These are phyloP conservation scores for Stipa capillata DNA, from an alignment of 176 grass and related monocot species.

Conservation along the genomic window DNA sequence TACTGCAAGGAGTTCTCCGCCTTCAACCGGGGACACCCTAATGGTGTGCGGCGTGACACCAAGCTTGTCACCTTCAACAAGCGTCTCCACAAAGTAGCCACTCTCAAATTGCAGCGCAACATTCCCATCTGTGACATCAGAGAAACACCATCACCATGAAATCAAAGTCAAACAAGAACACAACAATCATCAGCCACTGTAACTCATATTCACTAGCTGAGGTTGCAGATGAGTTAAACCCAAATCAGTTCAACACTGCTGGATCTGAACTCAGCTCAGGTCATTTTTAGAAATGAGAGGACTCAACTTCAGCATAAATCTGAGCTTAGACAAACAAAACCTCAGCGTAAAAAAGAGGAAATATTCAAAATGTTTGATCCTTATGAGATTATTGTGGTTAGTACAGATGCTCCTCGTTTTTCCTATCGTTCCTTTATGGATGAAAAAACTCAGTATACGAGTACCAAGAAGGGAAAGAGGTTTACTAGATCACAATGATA, in stretches of 20 bases:
- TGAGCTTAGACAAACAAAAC: neutral
- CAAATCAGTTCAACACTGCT: neutral
- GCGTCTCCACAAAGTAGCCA: constrained; percentile 92
- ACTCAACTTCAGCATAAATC: neutral
- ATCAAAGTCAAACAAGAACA: constrained; percentile 17
- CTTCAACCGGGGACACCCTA: constrained; percentile 76
- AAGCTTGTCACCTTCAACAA: constrained; percentile 86
- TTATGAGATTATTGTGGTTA: neutral
- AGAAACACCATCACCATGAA: constrained; percentile 6
- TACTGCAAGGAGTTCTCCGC: constrained; percentile 83
- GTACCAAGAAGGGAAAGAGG: neutral
- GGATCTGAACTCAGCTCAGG: neutral
- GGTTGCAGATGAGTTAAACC: neutral
- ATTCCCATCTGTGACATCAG: constrained; percentile 50
- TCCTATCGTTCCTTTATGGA: neutral
- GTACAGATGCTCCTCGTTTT: neutral
- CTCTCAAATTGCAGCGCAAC: constrained; percentile 65
- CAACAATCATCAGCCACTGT: neutral
- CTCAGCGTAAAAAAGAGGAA: neutral
- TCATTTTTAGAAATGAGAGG: neutral
- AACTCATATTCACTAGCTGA: neutral
- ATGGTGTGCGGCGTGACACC: constrained; percentile 87
- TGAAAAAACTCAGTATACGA: neutral
- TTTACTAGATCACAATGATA: neutral
- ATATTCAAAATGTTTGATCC: neutral